phyloP scores from a whole-genome alignment of 306 rosid species.

The Myrica gale region DNA sequence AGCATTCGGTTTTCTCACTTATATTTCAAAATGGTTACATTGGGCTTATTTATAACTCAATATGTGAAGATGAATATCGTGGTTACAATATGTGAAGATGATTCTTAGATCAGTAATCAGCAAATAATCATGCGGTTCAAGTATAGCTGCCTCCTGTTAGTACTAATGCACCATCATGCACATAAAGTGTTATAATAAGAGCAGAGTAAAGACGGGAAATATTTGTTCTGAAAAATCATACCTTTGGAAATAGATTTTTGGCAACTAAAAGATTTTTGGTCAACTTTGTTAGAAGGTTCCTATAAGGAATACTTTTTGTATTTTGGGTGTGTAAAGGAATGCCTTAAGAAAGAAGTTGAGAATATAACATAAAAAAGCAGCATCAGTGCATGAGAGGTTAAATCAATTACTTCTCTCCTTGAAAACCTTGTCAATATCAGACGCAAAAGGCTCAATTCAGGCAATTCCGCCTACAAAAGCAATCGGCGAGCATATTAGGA shows the following conservation, averaged over 20 bases:
- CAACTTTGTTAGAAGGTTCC: slow-evolving; percentile 9
- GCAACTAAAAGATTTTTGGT: no score
- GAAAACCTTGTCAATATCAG: slow-evolving; percentile 21
- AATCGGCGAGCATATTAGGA: no score
- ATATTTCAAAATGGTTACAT: no score
- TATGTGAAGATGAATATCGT: no score
- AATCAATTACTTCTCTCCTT: slow-evolving; percentile 10
- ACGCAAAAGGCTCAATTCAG: slow-evolving; percentile 24
- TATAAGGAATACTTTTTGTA: background rate
- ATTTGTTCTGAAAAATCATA: slow-evolving; percentile 12
- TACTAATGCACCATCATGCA: slow-evolving; percentile 23
- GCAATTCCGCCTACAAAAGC: slow-evolving; percentile 27
- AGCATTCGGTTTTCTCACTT: no score
- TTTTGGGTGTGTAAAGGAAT: slow-evolving; percentile 16
- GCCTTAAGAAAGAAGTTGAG: slow-evolving; percentile 41
- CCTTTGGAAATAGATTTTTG: slow-evolving; percentile 10
- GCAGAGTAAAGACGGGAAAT: slow-evolving; percentile 15
- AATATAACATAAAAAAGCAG: slow-evolving; percentile 20
- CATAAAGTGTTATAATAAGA: background rate
- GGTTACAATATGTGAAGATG: background rate
- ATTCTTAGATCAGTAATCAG: background rate
- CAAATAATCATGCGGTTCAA: background rate
- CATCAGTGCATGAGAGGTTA: background rate
- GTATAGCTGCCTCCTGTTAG: background rate
- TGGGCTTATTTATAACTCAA: no score